Evolutionary conservation across 192 early-diverging fungal genomes (phyloP).

Genomic region (Linnemannia exigua): DNA sequence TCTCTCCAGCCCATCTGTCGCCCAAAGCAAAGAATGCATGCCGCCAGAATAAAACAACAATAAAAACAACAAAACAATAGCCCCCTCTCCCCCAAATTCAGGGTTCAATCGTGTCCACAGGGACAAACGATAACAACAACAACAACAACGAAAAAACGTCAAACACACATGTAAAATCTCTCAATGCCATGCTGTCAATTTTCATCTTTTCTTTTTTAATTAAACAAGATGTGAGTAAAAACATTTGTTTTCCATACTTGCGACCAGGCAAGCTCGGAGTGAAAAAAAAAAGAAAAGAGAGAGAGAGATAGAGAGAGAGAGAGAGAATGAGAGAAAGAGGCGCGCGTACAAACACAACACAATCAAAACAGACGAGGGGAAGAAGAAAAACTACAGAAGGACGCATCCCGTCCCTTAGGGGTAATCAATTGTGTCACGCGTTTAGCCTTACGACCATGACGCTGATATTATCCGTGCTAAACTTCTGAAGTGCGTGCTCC

Average conservation of each 20-base stretch:
- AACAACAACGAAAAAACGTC: neutral
- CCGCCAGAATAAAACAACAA: too few species aligned
- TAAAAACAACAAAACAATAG: neutral
- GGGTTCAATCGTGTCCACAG: too few species aligned
- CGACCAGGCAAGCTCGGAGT: neutral
- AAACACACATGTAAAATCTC: neutral
- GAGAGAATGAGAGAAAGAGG: too few species aligned
- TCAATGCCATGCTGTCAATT: neutral
- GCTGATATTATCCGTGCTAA: slow-evolving; percentile 95
- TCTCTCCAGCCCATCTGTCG: too few species aligned
- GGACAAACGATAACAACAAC: too few species aligned
- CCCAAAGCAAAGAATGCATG: too few species aligned
- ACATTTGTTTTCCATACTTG: neutral
- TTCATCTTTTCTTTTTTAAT: neutral
- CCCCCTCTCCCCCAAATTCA: too few species aligned
- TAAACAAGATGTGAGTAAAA: neutral
- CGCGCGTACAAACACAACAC: too few species aligned
- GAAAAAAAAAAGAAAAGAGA: neutral
- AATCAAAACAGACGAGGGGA: neutral
- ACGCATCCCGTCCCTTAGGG: too few species aligned
- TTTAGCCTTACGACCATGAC: slow-evolving; percentile 84
- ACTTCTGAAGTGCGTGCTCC: slow-evolving; percentile 91
- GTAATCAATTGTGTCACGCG: slow-evolving; percentile 2
- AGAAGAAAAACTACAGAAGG: neutral
- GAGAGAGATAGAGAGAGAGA: neutral